Conservation (phyloP, 148 eudicot species). For the Fagopyrum esculentum region DNA sequence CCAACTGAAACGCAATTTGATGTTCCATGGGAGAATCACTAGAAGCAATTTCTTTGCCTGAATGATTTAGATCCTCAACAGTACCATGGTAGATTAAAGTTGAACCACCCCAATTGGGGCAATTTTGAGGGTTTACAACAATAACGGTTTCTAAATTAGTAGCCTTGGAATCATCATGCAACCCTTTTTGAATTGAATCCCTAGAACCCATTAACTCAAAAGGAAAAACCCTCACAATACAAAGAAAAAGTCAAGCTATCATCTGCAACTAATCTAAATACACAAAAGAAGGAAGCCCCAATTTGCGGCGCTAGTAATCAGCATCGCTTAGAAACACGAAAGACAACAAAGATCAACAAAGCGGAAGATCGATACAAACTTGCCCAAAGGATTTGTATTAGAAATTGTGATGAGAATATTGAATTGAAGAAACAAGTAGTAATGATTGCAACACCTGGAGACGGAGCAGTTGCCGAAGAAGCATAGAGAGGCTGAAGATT, state of each 20-base stretch:
- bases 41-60: neutral
- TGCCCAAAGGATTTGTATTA: neutral
- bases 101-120: neutral
- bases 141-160: conserved; percentile 1
- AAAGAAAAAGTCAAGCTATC: neutral
- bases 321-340: neutral
- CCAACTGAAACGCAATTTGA: neutral
- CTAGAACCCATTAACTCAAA: conserved; percentile 11
- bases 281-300: neutral
- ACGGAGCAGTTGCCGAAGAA: conserved; percentile 1
- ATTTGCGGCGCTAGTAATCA: neutral
- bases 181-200: conserved; percentile 5
- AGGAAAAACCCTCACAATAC: neutral
- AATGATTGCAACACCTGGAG: neutral
- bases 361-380: neutral
- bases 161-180: neutral
- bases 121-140: neutral
- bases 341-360: conserved; percentile 4
- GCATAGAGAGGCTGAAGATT: conserved; percentile 5
- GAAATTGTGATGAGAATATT: neutral
- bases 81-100: neutral
- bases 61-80: conserved; percentile 3
- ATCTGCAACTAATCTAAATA: neutral
- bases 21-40: neutral
- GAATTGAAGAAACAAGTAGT: neutral